A percentile compares a stretch with the other conserved stretches of the same genome.
These are phyloP conservation scores for Psophocarpus tetragonolobus DNA, from an alignment of 306 rosid genomes.

Conservation along the genomic window DNA sequence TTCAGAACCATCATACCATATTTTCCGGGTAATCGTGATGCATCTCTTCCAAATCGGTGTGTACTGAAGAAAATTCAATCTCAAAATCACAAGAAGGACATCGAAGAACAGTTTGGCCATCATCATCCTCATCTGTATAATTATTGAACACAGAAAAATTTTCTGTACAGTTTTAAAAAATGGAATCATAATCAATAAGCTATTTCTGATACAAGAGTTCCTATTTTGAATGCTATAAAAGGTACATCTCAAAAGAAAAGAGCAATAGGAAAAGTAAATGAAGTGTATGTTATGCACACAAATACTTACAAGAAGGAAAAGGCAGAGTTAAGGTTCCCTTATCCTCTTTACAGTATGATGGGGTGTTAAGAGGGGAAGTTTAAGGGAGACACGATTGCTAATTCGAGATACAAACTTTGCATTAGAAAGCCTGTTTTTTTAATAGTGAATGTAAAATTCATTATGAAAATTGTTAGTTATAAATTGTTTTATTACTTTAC, in stretches of 20 bases:
- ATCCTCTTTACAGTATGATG: background rate
- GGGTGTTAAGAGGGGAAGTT: background rate
- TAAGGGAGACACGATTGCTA: too few relatives aligned
- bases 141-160: slow-evolving; percentile 30
- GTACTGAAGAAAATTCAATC: slow-evolving; percentile 49
- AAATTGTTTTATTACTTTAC: too few relatives aligned
- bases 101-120: slow-evolving; percentile 43
- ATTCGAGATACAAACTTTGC: too few relatives aligned
- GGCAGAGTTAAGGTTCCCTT: background rate
- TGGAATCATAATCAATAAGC: slow-evolving; percentile 12
- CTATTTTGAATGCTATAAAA: slow-evolving; percentile 21
- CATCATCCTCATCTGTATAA: slow-evolving; percentile 66
- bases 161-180: slow-evolving; percentile 42
- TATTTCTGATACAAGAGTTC: slow-evolving; percentile 16
- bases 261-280: background rate
- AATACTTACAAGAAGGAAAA: slow-evolving; percentile 17
- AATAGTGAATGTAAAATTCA: too few relatives aligned
- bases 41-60: slow-evolving; percentile 57
- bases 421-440: too few relatives aligned
- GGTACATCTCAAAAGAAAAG: slow-evolving; percentile 30
- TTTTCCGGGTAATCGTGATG: slow-evolving; percentile 55
- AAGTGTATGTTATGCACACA: background rate
- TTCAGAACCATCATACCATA: slow-evolving; percentile 52
- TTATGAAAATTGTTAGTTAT: too few relatives aligned
- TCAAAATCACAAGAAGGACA: slow-evolving; percentile 79